Percentiles rank a stretch among this genome's conserved stretches.
These are phyloP conservation scores for Mucor circinelloides DNA, from an alignment of 371 early-diverging fungal genomes.

Conservation along the genomic window DNA sequence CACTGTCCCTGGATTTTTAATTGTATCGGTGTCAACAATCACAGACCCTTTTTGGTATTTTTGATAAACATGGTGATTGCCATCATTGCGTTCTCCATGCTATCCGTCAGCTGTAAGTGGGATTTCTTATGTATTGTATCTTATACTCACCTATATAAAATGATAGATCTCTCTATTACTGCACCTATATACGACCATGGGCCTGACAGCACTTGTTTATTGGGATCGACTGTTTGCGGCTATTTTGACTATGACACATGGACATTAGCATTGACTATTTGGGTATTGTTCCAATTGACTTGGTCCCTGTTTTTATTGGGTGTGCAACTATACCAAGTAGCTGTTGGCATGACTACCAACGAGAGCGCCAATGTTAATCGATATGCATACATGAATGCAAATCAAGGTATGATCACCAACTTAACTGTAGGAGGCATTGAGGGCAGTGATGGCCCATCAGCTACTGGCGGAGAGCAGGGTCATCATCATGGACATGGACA, in stretches of 20 bases:
- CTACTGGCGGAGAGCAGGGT: constrained; percentile 14
- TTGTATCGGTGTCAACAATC: constrained; percentile 87
- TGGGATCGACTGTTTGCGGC: constrained; percentile 67
- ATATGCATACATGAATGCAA: constrained; percentile 54
- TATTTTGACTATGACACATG: constrained; percentile 76
- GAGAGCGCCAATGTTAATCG: constrained; percentile 79
- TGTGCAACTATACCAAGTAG: constrained; percentile 81
- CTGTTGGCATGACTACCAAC: constrained; percentile 85
- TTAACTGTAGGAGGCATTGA: constrained; percentile 44
- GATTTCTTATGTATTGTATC: not conserved
- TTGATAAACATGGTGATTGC: constrained; percentile 61
- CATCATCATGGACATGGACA: constrained; percentile 20
- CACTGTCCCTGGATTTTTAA: constrained; percentile 98
- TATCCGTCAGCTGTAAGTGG: constrained; percentile 70
- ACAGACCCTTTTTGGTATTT: constrained; percentile 83
- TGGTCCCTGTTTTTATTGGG: constrained; percentile 82
- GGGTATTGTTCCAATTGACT: constrained; percentile 72
- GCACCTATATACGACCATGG: constrained; percentile 33
- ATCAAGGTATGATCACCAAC: constrained; percentile 30
- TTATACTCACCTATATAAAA: not conserved
- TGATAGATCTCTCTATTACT: constrained; percentile 26
- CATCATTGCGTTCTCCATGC: constrained; percentile 59
- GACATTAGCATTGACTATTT: constrained; percentile 67
- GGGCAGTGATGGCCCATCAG: constrained; percentile 42
- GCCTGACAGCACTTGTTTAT: constrained; percentile 53